Base-by-base conservation (phyloP, 1,139 yeast species). In the Suhomyces coccinellae region DNA sequence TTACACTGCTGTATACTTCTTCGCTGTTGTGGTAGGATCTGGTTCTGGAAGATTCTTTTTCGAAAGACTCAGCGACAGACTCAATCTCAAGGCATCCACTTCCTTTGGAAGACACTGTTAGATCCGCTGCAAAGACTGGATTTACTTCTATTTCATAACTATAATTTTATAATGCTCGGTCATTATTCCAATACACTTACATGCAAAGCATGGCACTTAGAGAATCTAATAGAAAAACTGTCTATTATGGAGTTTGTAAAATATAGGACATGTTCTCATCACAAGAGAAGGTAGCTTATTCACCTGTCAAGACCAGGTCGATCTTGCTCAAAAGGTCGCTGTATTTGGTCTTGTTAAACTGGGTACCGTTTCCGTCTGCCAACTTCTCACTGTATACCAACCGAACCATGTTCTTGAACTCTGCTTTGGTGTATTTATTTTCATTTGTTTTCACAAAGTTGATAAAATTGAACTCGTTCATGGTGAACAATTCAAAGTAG, bases 11-110 rank as follows among this genome's bases (percentile, higher is more conserved):
- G 63, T 80, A 1, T 86, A 85, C 56, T 83, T 85, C 62, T 85
- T 86, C 63, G 91, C 87, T 2, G 83, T 85, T 27, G 80, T 84
- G 15, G 54, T 81, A 17, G 95, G 95, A 7, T 67, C 85, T 45
- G 77, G 89, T 3, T 64, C 83, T 44, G 88, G 89, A 24, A 85
- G 85, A 56, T 80, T 85, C 42, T 72, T 78, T 55, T 83, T 83
- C 62, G 85, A 83, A 55, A 77, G 85, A 61, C 58, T 82, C 41
- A 62, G 78, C 22, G 66, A 65, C 36, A 67, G 65, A 5, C 37
- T 67, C 42, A 63, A 61, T 14, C 52, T 76, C 32, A 67, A 67
- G 27, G 42, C 51, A 10, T 28, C 41, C 4, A 32, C 32, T n/a
- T 34, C 35, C 17, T 47, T 50, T 40, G 41, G 44, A 9, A 42